Conservation (phyloP, 495 filamentous ascomycete species). For the Penicillium daleae region DNA sequence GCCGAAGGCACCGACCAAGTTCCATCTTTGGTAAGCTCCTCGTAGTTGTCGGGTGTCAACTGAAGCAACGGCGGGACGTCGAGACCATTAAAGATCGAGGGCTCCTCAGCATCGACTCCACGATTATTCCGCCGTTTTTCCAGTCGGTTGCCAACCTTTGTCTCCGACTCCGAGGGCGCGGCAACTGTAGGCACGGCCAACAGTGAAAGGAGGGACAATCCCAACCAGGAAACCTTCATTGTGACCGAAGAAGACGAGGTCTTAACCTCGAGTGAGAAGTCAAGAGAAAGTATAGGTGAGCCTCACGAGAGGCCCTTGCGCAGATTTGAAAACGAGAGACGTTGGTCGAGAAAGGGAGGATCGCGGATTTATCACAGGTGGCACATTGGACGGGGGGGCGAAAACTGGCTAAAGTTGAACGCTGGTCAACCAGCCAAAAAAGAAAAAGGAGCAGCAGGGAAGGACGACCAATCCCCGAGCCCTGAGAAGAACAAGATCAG, state of each 20-base stretch:
- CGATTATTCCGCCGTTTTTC: slow-evolving; percentile 32
- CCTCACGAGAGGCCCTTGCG: slow-evolving; percentile 13
- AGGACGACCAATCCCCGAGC: slow-evolving; percentile 30
- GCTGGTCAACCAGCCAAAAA: slow-evolving; percentile 16
- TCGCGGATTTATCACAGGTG: slow-evolving; percentile 38
- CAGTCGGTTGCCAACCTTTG: slow-evolving; percentile 23
- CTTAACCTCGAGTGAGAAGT: slow-evolving; percentile 13
- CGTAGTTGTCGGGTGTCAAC: slow-evolving; percentile 58
- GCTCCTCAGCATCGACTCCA: slow-evolving; percentile 25
- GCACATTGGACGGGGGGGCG: slow-evolving; percentile 42
- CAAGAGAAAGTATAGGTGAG: slow-evolving; percentile 25
- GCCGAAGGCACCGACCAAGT: slow-evolving; percentile 54
- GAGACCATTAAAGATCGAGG: slow-evolving; percentile 78
- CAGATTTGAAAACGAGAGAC: slow-evolving; percentile 28
- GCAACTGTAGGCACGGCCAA: slow-evolving; percentile 51
- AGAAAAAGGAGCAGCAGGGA: slow-evolving; percentile 22
- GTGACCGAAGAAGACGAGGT: slow-evolving; percentile 28
- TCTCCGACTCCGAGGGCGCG: slow-evolving; percentile 30
- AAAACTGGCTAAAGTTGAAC: slow-evolving; percentile 20
- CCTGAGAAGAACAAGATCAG: slow-evolving; percentile 22
- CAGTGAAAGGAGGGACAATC: slow-evolving; percentile 48
- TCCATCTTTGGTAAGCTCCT: slow-evolving; percentile 62
- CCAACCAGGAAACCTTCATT: slow-evolving; percentile 47
- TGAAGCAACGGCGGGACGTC: slow-evolving; percentile 75
- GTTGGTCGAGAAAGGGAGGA: slow-evolving; percentile 26